Conservation (phyloP, 805 yeast genomes). For the Cyberlindnera mrakii region DNA sequence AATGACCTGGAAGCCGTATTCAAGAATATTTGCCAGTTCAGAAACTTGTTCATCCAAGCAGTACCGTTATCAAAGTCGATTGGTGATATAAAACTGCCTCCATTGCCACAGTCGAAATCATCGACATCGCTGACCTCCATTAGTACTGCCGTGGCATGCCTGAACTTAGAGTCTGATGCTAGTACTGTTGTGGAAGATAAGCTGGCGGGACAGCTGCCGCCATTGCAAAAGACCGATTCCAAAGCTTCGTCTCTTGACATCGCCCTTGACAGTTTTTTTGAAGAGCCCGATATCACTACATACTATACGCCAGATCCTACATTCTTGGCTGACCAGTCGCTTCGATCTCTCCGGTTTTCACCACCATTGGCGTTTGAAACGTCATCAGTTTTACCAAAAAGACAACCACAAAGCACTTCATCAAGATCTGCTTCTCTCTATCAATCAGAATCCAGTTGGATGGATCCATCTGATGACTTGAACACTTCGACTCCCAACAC, state of each 20-base stretch:
- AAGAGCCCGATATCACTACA: conserved; percentile 9
- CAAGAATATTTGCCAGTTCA: conserved; percentile 32
- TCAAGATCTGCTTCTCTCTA: conserved; percentile 26
- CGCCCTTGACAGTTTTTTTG: conserved; percentile 18
- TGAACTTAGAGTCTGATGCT: conserved; percentile 25
- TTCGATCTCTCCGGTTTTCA: conserved; percentile 1
- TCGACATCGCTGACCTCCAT: conserved; percentile 24
- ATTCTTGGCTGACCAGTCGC: not conserved
- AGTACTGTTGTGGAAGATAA: conserved; percentile 35
- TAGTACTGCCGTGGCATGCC: conserved; percentile 31
- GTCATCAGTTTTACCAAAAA: not conserved
- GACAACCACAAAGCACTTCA: conserved; percentile 8
- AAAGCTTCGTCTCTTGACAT: conserved; percentile 19
- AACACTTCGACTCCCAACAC: conserved; percentile 18
- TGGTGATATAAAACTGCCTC: conserved; percentile 1
- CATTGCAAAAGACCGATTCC: conserved; percentile 6
- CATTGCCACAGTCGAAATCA: not conserved
- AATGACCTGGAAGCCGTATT: conserved; percentile 23
- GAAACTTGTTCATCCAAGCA: conserved; percentile 29
- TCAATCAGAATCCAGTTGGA: conserved; percentile 43
- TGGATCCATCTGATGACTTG: conserved; percentile 36
- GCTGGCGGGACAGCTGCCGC: not conserved
- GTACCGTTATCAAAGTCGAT: not conserved
- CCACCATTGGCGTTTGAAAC: conserved; percentile 1
- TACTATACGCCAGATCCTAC: conserved; percentile 17